phyloP scores from a whole-genome alignment of 345 rosid species.

The Pugionium cornutum region DNA sequence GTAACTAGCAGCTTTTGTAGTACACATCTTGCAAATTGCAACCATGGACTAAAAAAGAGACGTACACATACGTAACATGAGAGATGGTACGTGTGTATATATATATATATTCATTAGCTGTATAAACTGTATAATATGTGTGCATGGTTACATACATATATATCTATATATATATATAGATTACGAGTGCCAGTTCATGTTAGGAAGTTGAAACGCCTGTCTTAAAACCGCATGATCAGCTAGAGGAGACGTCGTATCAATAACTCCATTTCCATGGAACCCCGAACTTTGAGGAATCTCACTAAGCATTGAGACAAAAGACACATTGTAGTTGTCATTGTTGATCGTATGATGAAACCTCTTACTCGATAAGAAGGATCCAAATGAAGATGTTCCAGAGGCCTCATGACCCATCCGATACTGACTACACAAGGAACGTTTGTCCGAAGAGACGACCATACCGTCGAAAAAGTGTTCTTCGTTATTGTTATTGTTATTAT shows the following conservation, averaged over 20 bases:
- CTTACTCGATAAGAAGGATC: conserved; percentile 44
- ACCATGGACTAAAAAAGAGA: conserved; percentile 28
- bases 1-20: conserved; percentile 32
- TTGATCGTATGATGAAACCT: conserved; percentile 54
- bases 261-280: conserved; percentile 48
- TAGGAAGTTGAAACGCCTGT: conserved; percentile 62
- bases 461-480: conserved; percentile 56
- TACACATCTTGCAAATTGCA: conserved; percentile 23
- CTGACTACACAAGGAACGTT: conserved; percentile 40
- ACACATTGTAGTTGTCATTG: conserved; percentile 44
- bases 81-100: conserved; percentile 5
- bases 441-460: conserved; percentile 44
- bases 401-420: conserved; percentile 46
- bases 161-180: conserved; percentile 26
- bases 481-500: conserved; percentile 43
- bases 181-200: conserved; percentile 52
- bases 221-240: conserved; percentile 57
- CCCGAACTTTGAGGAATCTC: conserved; percentile 57
- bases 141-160: conserved; percentile 16
- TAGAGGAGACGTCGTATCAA: conserved; percentile 40
- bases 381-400: conserved; percentile 33
- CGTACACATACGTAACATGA: conserved; percentile 33
- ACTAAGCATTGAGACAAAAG: conserved; percentile 62
- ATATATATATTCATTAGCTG: conserved; percentile 7
- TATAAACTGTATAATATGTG: conserved; percentile 22